These are phyloP conservation scores for Cercophora samala DNA, from an alignment of 495 filamentous ascomycete genomes.

Conservation along the genomic window DNA sequence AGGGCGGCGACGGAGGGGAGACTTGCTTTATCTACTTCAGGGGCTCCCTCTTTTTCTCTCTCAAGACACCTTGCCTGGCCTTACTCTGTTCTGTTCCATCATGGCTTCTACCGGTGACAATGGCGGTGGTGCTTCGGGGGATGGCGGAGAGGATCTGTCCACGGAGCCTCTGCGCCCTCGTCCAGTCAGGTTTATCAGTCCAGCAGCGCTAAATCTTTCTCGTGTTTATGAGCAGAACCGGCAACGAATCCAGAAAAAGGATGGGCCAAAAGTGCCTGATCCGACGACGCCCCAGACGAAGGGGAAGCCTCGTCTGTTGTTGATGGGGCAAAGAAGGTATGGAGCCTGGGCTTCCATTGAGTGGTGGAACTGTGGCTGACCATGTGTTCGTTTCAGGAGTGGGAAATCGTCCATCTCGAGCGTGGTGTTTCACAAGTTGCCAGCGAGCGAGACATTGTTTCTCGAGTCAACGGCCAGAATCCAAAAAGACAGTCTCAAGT, in stretches of 20 bases:
- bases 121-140: constrained; percentile 22
- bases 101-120: constrained; percentile 20
- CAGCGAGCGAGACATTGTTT: constrained; percentile 90
- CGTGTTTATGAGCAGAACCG: constrained; percentile 56
- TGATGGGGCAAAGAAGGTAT: constrained; percentile 96
- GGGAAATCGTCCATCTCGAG: constrained; percentile 97
- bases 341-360: constrained; percentile 18
- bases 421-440: constrained; percentile 96
- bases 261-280: constrained; percentile 40
- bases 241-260: constrained; percentile 42
- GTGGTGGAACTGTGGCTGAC: constrained; percentile 21
- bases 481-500: constrained; percentile 91
- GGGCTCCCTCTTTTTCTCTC: background rate
- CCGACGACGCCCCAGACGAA: constrained; percentile 43
- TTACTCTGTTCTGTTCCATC: constrained; percentile 18
- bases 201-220: constrained; percentile 53
- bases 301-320: constrained; percentile 77
- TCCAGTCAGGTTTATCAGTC: constrained; percentile 37
- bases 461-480: constrained; percentile 90
- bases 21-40: constrained; percentile 4
- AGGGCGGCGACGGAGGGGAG: constrained; percentile 6
- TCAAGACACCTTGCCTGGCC: background rate
- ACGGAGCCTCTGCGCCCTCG: constrained; percentile 24
- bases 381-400: constrained; percentile 56
- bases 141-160: background rate